A percentile compares a stretch with the other conserved stretches of the same genome.
Evolutionary conservation across 179 eudicot genomes (phyloP).

Genomic region (Gypsophila paniculata): DNA sequence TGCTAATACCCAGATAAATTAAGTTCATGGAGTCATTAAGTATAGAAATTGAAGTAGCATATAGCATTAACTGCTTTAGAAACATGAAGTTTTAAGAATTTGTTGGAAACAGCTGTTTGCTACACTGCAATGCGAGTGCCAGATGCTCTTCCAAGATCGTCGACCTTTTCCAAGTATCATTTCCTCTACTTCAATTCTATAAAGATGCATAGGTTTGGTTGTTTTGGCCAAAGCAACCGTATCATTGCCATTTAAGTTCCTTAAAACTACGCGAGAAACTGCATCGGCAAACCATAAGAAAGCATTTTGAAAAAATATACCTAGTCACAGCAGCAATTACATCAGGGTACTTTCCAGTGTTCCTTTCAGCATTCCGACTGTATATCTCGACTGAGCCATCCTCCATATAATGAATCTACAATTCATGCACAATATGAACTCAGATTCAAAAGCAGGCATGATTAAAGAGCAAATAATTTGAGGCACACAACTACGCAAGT

Average conservation of each 20-base stretch:
- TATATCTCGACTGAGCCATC: constrained; percentile 86
- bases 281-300: background rate
- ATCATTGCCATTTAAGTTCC: background rate
- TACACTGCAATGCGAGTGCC: background rate
- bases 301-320: constrained; percentile 30
- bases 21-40: background rate
- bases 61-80: background rate
- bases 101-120: background rate
- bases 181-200: background rate
- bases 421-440: constrained; percentile 13
- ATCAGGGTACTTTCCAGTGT: constrained; percentile 94
- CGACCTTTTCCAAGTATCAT: background rate
- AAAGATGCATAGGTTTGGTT: background rate
- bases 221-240: background rate
- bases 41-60: background rate
- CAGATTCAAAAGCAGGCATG: background rate
- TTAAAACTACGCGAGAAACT: background rate
- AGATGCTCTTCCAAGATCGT: background rate
- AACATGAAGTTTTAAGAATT: background rate
- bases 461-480: background rate
- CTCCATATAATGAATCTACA: constrained; percentile 90
- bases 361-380: constrained; percentile 92
- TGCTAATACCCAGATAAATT: background rate
- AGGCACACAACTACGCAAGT: background rate
- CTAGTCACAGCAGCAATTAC: constrained; percentile 61